These are phyloP conservation scores for Mycocentrospora acerina DNA, from an alignment of 2,329 filamentous ascomycete genomes.

Conservation along the genomic window DNA sequence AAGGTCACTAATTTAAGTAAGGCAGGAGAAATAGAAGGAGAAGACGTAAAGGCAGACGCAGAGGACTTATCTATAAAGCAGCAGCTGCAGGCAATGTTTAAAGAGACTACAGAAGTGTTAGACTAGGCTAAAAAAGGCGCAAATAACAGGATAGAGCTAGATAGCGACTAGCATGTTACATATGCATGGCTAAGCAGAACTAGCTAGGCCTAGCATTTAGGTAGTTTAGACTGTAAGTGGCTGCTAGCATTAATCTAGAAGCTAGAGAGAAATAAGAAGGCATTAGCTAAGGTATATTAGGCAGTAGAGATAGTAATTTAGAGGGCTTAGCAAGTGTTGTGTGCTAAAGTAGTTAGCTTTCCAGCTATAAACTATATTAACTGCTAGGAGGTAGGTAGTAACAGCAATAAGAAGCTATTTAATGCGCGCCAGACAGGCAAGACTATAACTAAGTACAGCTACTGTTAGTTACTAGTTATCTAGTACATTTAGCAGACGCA, in stretches of 20 bases:
- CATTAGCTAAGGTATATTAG: not conserved
- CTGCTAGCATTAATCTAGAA: not conserved
- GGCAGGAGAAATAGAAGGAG: too few species aligned
- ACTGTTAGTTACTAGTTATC: too few species aligned
- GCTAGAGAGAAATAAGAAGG: not conserved
- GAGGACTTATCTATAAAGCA: not conserved
- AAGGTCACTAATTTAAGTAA: too few species aligned
- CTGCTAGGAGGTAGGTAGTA: slow-evolving; percentile 3
- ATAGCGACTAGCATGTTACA: slow-evolving; percentile 1
- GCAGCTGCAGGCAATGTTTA: not conserved
- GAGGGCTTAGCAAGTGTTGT: slow-evolving; percentile 1
- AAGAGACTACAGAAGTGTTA: not conserved
- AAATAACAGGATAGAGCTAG: not conserved
- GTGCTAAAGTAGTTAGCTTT: not conserved
- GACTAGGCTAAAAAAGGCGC: not conserved
- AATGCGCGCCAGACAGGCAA: too few species aligned
- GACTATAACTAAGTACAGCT: too few species aligned
- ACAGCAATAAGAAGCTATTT: slow-evolving; percentile 18
- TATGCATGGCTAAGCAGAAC: not conserved
- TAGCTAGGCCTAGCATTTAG: not conserved
- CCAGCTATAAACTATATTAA: slow-evolving; percentile 5
- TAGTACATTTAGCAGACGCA: too few species aligned
- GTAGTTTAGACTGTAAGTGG: not conserved
- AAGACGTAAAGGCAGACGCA: not conserved
- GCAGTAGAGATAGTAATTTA: slow-evolving; percentile 2